These are phyloP conservation scores for Ogataea parapolymorpha DNA, from an alignment of 805 yeast species.

Conservation along the genomic window DNA sequence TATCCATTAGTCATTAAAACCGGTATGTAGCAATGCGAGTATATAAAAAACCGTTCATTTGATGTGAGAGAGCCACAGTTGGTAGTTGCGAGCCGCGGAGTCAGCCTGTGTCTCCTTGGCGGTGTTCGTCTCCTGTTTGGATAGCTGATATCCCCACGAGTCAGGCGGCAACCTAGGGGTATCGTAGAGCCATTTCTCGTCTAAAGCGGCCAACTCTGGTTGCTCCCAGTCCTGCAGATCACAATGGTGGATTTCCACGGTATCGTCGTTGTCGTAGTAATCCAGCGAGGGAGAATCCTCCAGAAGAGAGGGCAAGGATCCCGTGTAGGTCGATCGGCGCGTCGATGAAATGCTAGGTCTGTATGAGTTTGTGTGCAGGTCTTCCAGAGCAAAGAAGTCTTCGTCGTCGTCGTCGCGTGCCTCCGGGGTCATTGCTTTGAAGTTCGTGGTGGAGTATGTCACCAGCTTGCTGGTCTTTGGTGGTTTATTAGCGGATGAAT, in stretches of 20 bases:
- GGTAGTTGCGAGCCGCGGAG: constrained; percentile 16
- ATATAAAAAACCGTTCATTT: constrained; percentile 8
- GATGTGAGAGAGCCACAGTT: constrained; percentile 16
- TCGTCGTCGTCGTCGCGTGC: constrained; percentile 13
- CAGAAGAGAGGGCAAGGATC: constrained; percentile 23
- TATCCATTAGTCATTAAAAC: constrained; percentile 1
- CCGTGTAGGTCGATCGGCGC: constrained; percentile 16
- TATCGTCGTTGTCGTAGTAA: constrained; percentile 12
- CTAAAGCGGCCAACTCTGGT: not conserved
- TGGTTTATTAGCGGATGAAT: not conserved
- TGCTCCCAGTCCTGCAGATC: constrained; percentile 10
- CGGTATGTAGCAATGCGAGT: constrained; percentile 6
- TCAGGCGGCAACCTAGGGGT: constrained; percentile 9
- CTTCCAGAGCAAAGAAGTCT: constrained; percentile 23
- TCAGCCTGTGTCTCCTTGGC: constrained; percentile 5
- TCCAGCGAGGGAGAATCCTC: constrained; percentile 18
- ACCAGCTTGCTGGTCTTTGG: constrained; percentile 14
- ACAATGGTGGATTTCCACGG: constrained; percentile 14
- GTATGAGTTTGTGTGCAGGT: constrained; percentile 20
- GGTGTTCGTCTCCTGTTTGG: constrained; percentile 9
- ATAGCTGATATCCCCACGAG: constrained; percentile 16
- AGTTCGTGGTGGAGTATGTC: constrained; percentile 18
- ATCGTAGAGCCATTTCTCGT: constrained; percentile 16
- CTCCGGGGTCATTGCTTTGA: not conserved
- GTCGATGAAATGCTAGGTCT: constrained; percentile 3